A percentile compares a stretch with the other conserved stretches of the same genome.
phyloP scores from a whole-genome alignment of 108 stramenopile species.

The Cyclotella kingstonii region DNA sequence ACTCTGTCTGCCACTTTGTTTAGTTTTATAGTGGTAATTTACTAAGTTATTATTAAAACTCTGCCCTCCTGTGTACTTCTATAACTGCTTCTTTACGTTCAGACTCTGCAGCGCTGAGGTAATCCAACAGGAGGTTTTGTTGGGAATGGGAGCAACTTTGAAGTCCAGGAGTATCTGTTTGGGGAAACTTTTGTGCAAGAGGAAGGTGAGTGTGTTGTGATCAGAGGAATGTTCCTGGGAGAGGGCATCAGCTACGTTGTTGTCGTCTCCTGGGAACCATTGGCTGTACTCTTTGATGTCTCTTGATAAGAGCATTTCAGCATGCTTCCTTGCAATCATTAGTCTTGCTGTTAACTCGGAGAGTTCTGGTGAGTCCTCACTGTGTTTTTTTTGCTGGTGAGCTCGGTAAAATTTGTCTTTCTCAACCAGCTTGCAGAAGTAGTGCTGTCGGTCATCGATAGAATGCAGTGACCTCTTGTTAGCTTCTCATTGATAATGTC shows the following conservation, averaged over 20 bases:
- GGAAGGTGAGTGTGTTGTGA: constrained; percentile 4
- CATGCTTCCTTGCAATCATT: too few species aligned
- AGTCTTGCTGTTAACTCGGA: too few species aligned
- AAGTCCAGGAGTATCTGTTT: constrained; percentile 24
- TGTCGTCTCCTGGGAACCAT: constrained; percentile 23
- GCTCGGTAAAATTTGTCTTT: constrained; percentile 13
- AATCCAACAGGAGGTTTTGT: constrained; percentile 25
- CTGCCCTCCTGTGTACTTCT: constrained; percentile 22
- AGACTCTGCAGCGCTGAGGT: constrained; percentile 29
- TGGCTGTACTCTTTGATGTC: constrained; percentile 13
- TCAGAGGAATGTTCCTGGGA: constrained; percentile 4
- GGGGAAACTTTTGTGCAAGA: background rate
- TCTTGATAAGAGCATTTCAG: too few species aligned
- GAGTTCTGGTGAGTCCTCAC: too few species aligned
- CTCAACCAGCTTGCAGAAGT: constrained; percentile 12
- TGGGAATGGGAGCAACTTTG: constrained; percentile 21
- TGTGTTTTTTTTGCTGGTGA: too few species aligned
- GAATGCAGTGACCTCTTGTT: background rate
- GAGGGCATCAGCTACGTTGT: constrained; percentile 18
- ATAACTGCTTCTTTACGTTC: constrained; percentile 27
- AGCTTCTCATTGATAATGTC: background rate
- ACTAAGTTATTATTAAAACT: too few species aligned
- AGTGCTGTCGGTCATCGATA: constrained; percentile 9
- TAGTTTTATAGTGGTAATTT: too few species aligned
- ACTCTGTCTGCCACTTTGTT: too few species aligned